Conservation (phyloP, 164 flowering plant species). For the Tinospora cordifolia region DNA sequence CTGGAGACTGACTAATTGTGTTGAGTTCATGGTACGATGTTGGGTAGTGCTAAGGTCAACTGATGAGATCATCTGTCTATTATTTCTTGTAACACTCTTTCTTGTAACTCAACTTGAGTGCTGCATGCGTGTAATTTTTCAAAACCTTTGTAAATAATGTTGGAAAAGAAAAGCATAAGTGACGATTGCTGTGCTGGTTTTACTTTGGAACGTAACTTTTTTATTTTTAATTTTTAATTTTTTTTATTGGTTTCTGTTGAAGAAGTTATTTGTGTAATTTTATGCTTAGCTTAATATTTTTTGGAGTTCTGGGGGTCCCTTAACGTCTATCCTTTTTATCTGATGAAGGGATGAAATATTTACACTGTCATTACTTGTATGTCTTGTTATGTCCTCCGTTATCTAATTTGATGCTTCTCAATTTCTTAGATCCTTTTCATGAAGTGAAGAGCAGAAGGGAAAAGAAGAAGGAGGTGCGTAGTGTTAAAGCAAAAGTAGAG, state of each 20-base stretch:
- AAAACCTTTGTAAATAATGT: no score
- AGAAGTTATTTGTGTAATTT: neutral
- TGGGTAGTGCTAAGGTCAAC: neutral
- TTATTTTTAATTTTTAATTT: no score
- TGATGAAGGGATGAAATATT: neutral
- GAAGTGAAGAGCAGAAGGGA: slow-evolving; percentile 98
- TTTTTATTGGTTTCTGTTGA: neutral
- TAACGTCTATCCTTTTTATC: neutral
- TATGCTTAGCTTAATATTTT: neutral
- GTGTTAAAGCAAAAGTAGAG: neutral
- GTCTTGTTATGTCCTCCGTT: neutral
- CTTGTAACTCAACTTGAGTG: no score
- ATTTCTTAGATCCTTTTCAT: slow-evolving; percentile 77
- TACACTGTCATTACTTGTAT: slow-evolving; percentile 6
- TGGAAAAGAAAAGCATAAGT: no score
- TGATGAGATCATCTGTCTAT: neutral
- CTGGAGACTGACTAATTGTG: no score
- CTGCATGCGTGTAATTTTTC: no score
- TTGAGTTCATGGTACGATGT: no score
- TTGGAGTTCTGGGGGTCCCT: neutral
- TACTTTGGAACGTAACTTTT: no score
- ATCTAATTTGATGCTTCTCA: slow-evolving; percentile 14
- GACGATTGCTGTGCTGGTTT: no score
- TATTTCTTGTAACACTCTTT: neutral
- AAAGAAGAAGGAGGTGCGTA: slow-evolving; percentile 90